A percentile compares a stretch with the other conserved stretches of the same genome.
These are phyloP conservation scores for Cutaneotrichosporon curvatum DNA, from an alignment of 1,284 basidiomycete genomes.

Conservation along the genomic window DNA sequence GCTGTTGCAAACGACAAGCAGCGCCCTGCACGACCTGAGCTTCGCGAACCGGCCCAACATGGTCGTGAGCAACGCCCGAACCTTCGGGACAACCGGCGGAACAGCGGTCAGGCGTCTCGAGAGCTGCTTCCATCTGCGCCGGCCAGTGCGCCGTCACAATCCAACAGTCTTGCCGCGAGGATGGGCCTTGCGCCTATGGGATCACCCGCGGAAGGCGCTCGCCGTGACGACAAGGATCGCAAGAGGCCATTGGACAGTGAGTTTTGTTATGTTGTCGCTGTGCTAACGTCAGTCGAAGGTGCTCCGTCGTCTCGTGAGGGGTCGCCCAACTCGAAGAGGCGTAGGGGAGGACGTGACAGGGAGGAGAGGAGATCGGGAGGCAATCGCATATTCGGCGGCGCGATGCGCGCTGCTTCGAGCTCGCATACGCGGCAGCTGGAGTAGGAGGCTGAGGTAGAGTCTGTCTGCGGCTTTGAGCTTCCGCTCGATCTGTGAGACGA, in stretches of 20 bases:
- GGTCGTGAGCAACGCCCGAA: too few species aligned
- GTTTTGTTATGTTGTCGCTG: not conserved
- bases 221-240: not conserved
- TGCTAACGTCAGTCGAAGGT: conserved; percentile 2
- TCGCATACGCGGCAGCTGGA: not conserved
- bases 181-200: conserved; percentile 3
- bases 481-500: too few species aligned
- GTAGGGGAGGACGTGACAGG: not conserved
- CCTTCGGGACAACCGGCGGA: not conserved
- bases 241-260: conserved; percentile 5
- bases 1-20: not conserved
- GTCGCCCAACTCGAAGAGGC: conserved; percentile 3
- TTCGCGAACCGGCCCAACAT: too few species aligned
- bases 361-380: not conserved
- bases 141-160: not conserved
- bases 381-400: not conserved
- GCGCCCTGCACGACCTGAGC: not conserved
- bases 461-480: too few species aligned
- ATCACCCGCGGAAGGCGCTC: not conserved
- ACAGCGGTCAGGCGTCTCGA: not conserved
- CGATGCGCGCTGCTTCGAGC: not conserved
- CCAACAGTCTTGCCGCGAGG: conserved; percentile 2
- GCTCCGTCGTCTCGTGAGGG: conserved; percentile 6
- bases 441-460: too few species aligned
- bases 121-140: conserved; percentile 1